Conservation (phyloP, 768 basidiomycete species). For the Tulasnella sp. region DNA sequence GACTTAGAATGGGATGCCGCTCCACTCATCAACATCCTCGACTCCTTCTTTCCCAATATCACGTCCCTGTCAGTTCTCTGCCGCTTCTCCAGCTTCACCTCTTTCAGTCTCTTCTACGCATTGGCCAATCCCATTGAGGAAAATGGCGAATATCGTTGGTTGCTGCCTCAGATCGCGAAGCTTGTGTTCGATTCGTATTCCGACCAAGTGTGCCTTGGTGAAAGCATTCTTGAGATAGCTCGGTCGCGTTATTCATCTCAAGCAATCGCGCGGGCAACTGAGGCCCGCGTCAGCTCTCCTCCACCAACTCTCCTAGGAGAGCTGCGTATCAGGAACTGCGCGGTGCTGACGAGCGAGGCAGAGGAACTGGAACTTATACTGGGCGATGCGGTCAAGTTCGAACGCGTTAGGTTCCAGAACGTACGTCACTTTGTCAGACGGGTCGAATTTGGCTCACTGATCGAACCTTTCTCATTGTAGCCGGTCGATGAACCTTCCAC, state of each 20-base stretch:
- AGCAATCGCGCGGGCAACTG: not conserved
- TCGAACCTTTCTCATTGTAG: too few species aligned
- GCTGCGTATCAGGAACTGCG: not conserved
- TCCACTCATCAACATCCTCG: not conserved
- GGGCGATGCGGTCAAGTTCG: not conserved
- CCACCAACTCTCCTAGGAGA: not conserved
- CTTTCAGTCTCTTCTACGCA: not conserved
- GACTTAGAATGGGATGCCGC: not conserved
- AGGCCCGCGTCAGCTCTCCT: not conserved
- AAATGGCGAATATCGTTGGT: not conserved
- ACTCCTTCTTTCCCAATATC: not conserved
- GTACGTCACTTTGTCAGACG: not conserved
- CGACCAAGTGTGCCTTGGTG: not conserved
- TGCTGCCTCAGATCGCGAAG: not conserved
- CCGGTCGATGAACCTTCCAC: too few species aligned
- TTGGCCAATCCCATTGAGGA: not conserved
- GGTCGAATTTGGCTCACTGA: too few species aligned
- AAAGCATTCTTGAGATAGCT: not conserved
- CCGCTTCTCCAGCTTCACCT: not conserved
- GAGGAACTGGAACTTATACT: not conserved
- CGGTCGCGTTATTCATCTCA: not conserved
- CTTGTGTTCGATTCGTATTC: not conserved
- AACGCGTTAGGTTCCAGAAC: not conserved
- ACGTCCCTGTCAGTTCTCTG: not conserved
- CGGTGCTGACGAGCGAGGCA: not conserved